Evolutionary conservation across 352 stramenopile genomes (phyloP).

Genomic region (Peronospora tabacina): DNA sequence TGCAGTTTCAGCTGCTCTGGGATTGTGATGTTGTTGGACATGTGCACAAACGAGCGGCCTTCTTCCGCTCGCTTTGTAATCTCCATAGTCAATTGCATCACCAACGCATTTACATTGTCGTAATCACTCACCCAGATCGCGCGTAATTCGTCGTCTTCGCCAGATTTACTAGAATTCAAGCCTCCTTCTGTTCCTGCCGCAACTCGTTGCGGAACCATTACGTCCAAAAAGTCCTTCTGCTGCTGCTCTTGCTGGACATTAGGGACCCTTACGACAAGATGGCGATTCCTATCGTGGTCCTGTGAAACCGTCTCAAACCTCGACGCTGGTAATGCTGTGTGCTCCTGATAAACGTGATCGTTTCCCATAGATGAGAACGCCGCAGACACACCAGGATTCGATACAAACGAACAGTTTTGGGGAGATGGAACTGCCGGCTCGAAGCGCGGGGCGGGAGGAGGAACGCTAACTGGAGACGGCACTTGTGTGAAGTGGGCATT

Average conservation of each 20-base stretch:
- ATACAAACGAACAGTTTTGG: constrained; percentile 8
- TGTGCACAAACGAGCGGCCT: constrained; percentile 33
- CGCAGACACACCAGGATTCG: constrained; percentile 1
- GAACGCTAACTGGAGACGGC: constrained; percentile 14
- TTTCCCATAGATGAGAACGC: constrained; percentile 6
- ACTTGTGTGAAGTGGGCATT: constrained; percentile 8
- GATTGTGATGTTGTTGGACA: constrained; percentile 37
- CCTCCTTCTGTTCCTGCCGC: constrained; percentile 1
- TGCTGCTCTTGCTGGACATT: constrained; percentile 23
- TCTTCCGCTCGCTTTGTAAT: constrained; percentile 24
- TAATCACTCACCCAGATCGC: constrained; percentile 35
- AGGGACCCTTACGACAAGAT: constrained; percentile 19
- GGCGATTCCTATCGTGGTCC: constrained; percentile 14
- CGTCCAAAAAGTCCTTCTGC: constrained; percentile 6
- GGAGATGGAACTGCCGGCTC: constrained; percentile 6
- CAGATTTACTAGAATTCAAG: constrained; percentile 13
- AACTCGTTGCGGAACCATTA: constrained; percentile 19
- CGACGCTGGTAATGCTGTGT: constrained; percentile 2
- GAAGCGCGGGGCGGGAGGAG: constrained; percentile 9
- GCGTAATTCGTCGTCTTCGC: constrained; percentile 30
- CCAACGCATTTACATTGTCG: constrained; percentile 29
- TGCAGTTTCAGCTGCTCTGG: constrained; percentile 39
- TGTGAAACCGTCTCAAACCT: constrained; percentile 26
- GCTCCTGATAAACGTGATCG: constrained; percentile 11
- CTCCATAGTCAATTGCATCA: constrained; percentile 25